Evolutionary conservation across 2,329 filamentous ascomycete species (phyloP).

Genomic region (Calonectria hawksworthii): DNA sequence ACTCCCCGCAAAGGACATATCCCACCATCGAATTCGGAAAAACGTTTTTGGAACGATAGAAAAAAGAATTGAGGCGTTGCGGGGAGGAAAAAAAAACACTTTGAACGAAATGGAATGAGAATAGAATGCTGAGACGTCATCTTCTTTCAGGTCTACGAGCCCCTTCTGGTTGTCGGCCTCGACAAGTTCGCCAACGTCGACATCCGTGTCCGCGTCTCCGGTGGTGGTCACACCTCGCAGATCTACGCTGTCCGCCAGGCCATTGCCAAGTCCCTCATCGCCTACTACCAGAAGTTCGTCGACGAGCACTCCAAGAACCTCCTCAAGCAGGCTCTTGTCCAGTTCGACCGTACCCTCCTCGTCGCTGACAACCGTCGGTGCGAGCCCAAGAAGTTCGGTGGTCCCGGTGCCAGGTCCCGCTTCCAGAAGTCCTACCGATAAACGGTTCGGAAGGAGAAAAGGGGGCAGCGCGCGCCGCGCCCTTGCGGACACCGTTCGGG

Average conservation of each 20-base stretch:
- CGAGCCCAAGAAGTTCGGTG: constrained; percentile 98
- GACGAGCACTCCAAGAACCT: constrained; percentile 99
- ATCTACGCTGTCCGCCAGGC: constrained; percentile 99
- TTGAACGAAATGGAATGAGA: constrained; percentile 20
- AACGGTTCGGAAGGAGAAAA: constrained; percentile 53
- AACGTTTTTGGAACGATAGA: constrained; percentile 14
- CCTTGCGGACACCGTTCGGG: constrained; percentile 14
- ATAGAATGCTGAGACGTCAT: constrained; percentile 38
- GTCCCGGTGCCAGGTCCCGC: constrained; percentile 93
- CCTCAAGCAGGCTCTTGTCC: constrained; percentile 95
- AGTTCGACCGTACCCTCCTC: constrained; percentile 97
- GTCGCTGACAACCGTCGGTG: constrained; percentile 99
- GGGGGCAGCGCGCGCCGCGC: constrained; percentile 33
- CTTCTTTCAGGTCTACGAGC: constrained; percentile 87
- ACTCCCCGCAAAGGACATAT: constrained; percentile 15
- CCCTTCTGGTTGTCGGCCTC: constrained; percentile 94
- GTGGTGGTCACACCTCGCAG: constrained; percentile 98
- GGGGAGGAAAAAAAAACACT: background rate
- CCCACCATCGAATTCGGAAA: constrained; percentile 24
- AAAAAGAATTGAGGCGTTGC: background rate
- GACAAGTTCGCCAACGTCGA: constrained; percentile 98
- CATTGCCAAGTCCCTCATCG: constrained; percentile 82
- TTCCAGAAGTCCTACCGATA: constrained; percentile 99
- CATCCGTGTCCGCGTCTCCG: constrained; percentile 95
- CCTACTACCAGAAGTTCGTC: constrained; percentile 99